Evolutionary conservation across 768 basidiomycete species (phyloP).

Genomic region (Lepiota subincarnata): DNA sequence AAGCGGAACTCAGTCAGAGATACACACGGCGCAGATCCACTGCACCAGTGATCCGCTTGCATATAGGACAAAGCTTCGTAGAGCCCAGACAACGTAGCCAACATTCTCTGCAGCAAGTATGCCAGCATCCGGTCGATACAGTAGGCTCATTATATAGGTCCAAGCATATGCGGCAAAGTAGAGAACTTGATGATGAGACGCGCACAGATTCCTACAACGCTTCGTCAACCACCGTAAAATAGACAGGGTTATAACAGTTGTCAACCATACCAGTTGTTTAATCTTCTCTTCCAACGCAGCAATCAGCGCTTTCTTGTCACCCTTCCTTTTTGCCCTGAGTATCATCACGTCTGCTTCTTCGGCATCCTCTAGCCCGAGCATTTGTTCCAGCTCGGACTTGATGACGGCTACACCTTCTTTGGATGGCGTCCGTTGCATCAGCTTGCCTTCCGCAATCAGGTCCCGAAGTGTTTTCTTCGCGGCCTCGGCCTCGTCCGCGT

Average conservation of each 20-base stretch:
- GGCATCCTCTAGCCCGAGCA: conserved; percentile 36
- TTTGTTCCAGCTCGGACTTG: conserved; percentile 34
- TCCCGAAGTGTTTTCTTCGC: conserved; percentile 42
- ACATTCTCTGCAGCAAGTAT: conserved; percentile 78
- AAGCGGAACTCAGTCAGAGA: conserved; percentile 34
- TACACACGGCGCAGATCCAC: conserved; percentile 75
- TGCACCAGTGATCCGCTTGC: conserved; percentile 79
- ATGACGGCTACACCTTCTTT: conserved; percentile 17
- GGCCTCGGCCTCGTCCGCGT: conserved; percentile 27
- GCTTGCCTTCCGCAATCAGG: conserved; percentile 50
- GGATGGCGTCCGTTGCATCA: conserved; percentile 20
- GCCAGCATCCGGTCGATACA: conserved; percentile 83
- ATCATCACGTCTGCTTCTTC: conserved; percentile 49
- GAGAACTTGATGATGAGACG: conserved; percentile 36
- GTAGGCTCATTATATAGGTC: conserved; percentile 77
- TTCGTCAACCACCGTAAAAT: neutral
- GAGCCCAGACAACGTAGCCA: conserved; percentile 83
- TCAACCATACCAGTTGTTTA: conserved; percentile 45
- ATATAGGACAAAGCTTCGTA: conserved; percentile 82
- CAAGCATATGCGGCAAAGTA: conserved; percentile 73
- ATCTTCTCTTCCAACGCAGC: conserved; percentile 60
- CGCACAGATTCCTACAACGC: conserved; percentile 38
- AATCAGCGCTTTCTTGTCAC: conserved; percentile 45
- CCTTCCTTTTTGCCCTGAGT: conserved; percentile 41
- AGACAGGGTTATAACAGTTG: neutral